A percentile compares a stretch with the other conserved stretches of the same genome.
These are phyloP conservation scores for Panicum virgatum DNA, from an alignment of 202 grass and related monocot genomes.

Conservation along the genomic window DNA sequence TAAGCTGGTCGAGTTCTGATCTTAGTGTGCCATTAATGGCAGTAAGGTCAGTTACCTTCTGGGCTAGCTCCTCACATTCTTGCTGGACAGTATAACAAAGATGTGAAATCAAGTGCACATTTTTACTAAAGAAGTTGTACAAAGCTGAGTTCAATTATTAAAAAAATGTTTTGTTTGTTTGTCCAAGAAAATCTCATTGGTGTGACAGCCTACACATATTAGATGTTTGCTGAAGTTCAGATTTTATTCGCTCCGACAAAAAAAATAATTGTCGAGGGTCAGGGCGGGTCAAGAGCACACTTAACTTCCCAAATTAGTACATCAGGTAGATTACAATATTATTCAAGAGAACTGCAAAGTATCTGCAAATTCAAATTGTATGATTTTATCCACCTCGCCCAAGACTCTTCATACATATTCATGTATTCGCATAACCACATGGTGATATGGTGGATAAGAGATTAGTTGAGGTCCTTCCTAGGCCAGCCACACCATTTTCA, in stretches of 20 bases:
- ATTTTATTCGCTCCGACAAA: neutral
- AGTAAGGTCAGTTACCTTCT: conserved; percentile 67
- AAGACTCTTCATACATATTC: neutral
- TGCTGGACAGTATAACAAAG: conserved; percentile 54
- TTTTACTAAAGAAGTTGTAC: neutral
- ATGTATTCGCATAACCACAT: neutral
- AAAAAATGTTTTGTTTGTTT: conserved; percentile 6
- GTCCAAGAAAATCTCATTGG: neutral
- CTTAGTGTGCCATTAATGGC: conserved; percentile 47
- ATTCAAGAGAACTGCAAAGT: neutral
- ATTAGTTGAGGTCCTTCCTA: neutral
- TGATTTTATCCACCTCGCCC: neutral
- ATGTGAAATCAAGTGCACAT: neutral
- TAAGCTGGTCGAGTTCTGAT: conserved; percentile 64
- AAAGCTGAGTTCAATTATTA: neutral
- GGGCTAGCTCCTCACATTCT: conserved; percentile 86
- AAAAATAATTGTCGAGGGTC: neutral
- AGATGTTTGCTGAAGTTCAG: neutral
- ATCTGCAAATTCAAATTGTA: neutral
- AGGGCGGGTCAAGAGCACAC: neutral
- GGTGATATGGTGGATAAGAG: neutral
- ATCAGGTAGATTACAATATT: neutral
- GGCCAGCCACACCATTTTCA: neutral
- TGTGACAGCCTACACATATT: neutral
- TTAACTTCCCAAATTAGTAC: neutral